phyloP scores from a whole-genome alignment of 306 rosid genomes.

The Quercus aquifolioides region DNA sequence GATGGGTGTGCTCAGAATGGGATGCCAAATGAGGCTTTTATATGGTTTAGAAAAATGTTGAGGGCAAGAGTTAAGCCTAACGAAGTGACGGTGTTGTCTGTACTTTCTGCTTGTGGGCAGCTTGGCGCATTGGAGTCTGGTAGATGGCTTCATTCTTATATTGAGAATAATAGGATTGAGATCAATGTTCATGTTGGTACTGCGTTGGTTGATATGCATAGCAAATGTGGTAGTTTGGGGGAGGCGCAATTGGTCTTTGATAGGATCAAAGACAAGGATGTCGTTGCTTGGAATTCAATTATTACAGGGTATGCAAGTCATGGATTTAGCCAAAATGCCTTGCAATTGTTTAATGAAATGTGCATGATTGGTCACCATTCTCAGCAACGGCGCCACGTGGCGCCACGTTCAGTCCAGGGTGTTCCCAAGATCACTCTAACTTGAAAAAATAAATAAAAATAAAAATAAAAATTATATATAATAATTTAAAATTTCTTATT shows the following conservation, averaged over 20 bases:
- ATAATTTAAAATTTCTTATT: no score
- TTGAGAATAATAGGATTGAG: conserved; percentile 34
- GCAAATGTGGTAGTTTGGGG: conserved; percentile 70
- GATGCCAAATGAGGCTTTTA: conserved; percentile 54
- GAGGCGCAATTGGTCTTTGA: conserved; percentile 65
- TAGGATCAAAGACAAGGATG: conserved; percentile 44
- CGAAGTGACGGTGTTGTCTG: conserved; percentile 60
- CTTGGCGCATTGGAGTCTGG: conserved; percentile 77
- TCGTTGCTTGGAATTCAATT: conserved; percentile 78
- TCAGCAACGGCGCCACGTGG: rapidly evolving
- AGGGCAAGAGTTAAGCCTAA: conserved; percentile 48
- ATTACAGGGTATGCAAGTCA: conserved; percentile 65
- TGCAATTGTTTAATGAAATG: conserved; percentile 63
- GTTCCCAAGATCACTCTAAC: rapidly evolving
- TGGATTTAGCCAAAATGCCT: conserved; percentile 61
- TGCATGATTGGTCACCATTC: conserved; percentile 30
- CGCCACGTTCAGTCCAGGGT: rapidly evolving
- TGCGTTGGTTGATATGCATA: conserved; percentile 78
- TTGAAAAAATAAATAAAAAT: no score
- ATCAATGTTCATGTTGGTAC: conserved; percentile 58
- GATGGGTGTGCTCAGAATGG: conserved; percentile 74
- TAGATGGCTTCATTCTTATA: conserved; percentile 68
- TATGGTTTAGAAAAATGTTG: conserved; percentile 63
- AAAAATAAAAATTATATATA: no score
- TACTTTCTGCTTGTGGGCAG: conserved; percentile 75